Evolutionary conservation across 2,329 filamentous ascomycete species (phyloP), one percentile per base, ranked within the genome.

Genomic region (Chaetomiaceae sp.): DNA sequence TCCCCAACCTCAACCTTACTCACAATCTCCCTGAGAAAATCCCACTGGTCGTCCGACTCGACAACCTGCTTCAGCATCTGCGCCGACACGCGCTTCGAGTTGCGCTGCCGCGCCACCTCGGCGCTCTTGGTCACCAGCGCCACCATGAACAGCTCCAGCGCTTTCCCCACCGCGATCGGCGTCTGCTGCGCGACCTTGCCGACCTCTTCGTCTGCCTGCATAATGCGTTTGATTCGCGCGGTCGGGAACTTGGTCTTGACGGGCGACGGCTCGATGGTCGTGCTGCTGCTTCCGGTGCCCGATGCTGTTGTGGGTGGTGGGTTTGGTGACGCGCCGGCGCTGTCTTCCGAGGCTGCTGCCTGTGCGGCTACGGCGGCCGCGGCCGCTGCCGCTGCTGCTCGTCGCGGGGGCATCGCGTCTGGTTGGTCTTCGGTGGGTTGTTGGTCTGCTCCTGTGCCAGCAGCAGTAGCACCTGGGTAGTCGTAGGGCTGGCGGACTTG

Each of bases 141-240:
- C 59, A 97, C 90, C 94, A 99, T 99, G 69, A 99, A 99, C 8
- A 99, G 79, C 73, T 99, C 94, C 6, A 99, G 79, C 15, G 94
- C 94, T 75, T 96, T 96, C 62, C 89, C 89, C 40, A 97, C 92
- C 23, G 92, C 94, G 53, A 96, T 95, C 15, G 92, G 92, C 0
- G 94, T 96, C 57, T 97, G 94, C 71, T 99, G 94, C 4, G 94
- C 91, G 9, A 99, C 94, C 73, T 99, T 99, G 58, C 94, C 94
- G 0, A 99, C 91, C 69, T 99, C 94, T 67, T 99, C 94, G 66
- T 99, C 94, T 11, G 92, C 92, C 73, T 99, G 94, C 94, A 99
- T 97, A 65, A 99, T 97, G 47, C 94, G 85, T 78, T 99, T 99
- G 76, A 99, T 99, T 58, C 94, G 82, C 14, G 94, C 94, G 29